phyloP scores from a whole-genome alignment of 371 early-diverging fungal species.

The Massospora cicadina region DNA sequence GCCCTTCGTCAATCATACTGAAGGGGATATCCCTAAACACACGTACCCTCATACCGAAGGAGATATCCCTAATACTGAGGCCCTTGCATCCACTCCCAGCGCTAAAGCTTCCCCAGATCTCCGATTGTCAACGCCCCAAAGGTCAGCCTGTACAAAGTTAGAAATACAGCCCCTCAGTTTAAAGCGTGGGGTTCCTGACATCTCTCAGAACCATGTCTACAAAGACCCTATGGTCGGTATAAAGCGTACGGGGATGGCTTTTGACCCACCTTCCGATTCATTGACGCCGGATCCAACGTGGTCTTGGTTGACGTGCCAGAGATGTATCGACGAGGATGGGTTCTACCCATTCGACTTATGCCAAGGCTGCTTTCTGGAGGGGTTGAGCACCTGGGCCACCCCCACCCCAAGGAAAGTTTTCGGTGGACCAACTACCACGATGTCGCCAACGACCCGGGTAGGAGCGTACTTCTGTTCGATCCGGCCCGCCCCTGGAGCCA shows the following conservation, averaged over 20 bases:
- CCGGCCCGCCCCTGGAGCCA: background rate
- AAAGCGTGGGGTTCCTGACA: conserved; percentile 25
- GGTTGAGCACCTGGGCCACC: background rate
- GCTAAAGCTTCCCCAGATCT: background rate
- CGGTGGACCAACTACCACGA: conserved; percentile 8
- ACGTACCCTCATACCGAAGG: background rate
- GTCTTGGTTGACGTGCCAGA: conserved; percentile 45
- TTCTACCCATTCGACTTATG: conserved; percentile 60
- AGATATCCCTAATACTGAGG: background rate
- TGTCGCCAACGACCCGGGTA: conserved; percentile 11
- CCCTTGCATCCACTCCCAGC: background rate
- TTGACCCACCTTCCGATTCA: background rate
- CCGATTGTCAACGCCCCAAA: background rate
- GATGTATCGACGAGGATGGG: conserved; percentile 35
- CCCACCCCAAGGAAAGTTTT: background rate
- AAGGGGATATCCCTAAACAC: background rate
- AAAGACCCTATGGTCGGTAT: background rate
- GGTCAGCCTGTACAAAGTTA: too few relatives aligned
- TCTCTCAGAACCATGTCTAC: conserved; percentile 24
- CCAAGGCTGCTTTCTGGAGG: conserved; percentile 14
- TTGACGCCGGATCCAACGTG: background rate
- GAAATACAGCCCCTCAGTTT: background rate
- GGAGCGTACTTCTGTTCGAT: background rate
- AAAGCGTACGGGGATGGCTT: too few relatives aligned
- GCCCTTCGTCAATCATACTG: background rate